Evolutionary conservation across 2,329 filamentous ascomycete species (phyloP), one percentile per base, ranked within the genome.

Genomic region (Fusarium sp.): DNA sequence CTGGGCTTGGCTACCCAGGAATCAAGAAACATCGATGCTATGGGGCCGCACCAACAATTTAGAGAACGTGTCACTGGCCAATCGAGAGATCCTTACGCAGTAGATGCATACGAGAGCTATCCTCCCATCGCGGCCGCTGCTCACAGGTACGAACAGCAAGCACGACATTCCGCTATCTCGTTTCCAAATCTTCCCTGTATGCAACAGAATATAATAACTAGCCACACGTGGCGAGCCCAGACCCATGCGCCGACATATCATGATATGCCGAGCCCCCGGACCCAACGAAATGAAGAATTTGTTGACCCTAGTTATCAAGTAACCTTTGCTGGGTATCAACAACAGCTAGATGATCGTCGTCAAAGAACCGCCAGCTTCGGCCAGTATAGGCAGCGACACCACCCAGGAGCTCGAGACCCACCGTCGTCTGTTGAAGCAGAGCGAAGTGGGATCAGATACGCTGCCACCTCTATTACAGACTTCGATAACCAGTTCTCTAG

Each of bases 291-390:
- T 9, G 46, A 58, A 10, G 17, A 38, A n/a, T 14, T 8, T 36
- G 10, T 10, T 38, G 39, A 52, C 4, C 3, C 19, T 13, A 31
- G 50, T 6, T 2, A 54, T 26, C 62, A 46, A 11, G 53, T 63
- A 26, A 38, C 39, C 26, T 33, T 69, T 4, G 10, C 24, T 28
- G 66, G 57, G 9, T 17, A n/a, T 21, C 21, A 19, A 4, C 17
- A 64, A 19, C 24, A 45, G 5, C 44, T 17, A n/a, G 45, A 50
- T 17, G 34, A 67, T 26, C 15, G 38, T n/a, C 15, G 2, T 9
- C 28, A 13, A 40, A 54, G 62, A 38, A 67, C 62, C 24, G n/a
- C 34, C 17, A n/a, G 21, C 1, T 69, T 57, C 19, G 67, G 60
- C 9, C n/a, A 34, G 13, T 28, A n/a, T 10, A 39, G 51, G 15